Percentiles rank a stretch among this genome's conserved stretches.
Conservation (phyloP, 108 stramenopile genomes). For the Mayamaea pseudoterrestris region DNA sequence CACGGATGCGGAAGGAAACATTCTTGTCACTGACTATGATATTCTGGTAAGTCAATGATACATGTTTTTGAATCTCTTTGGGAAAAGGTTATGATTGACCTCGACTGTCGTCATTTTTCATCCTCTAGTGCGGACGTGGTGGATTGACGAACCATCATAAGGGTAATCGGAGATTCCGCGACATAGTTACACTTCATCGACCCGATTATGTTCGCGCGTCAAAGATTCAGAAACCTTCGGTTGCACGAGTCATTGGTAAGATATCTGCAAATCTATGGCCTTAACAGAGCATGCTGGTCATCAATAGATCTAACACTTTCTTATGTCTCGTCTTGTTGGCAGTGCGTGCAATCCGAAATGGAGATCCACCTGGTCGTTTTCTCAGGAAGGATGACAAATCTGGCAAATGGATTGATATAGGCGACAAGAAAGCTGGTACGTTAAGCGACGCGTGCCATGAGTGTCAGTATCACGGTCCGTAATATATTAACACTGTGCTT, state of each 20-base stretch:
- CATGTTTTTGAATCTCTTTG: background rate
- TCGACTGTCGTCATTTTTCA: slow-evolving; percentile 8
- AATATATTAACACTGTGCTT: background rate
- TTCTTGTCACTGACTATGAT: slow-evolving; percentile 42
- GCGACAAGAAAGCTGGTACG: slow-evolving; percentile 66
- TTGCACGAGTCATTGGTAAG: slow-evolving; percentile 62
- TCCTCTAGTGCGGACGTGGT: slow-evolving; percentile 54
- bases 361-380: slow-evolving; percentile 79
- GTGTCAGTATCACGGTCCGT: background rate
- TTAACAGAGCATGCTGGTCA: no score
- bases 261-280: no score
- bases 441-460: background rate
- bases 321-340: no score
- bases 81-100: background rate
- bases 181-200: slow-evolving; percentile 62
- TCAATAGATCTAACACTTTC: no score
- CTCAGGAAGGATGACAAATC: slow-evolving; percentile 52
- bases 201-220: slow-evolving; percentile 46
- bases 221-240: slow-evolving; percentile 70
- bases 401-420: slow-evolving; percentile 68
- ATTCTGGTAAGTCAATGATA: slow-evolving; percentile 4
- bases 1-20: slow-evolving; percentile 36
- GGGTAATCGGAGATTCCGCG: slow-evolving; percentile 74
- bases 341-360: slow-evolving; percentile 72
- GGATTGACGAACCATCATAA: slow-evolving; percentile 74